Percentiles rank a stretch among this genome's conserved stretches.
Conservation (phyloP, 148 eudicot genomes). For the Nepenthes mirabilis region DNA sequence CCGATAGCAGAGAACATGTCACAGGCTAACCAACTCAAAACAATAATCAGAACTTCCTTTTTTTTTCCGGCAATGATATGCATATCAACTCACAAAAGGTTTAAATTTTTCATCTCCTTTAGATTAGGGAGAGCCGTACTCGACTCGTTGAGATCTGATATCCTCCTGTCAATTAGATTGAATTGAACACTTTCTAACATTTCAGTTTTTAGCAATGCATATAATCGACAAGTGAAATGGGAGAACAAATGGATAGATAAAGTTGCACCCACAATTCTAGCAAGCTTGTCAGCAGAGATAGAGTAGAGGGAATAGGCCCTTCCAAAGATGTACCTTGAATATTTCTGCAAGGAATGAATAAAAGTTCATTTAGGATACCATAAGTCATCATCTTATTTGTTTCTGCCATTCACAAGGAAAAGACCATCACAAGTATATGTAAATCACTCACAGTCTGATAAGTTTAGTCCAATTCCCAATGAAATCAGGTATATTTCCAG, state of each 20-base stretch:
- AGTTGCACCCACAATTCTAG: constrained; percentile 35
- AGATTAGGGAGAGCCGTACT: constrained; percentile 42
- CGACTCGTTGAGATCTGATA: constrained; percentile 46
- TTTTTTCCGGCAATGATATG: background rate
- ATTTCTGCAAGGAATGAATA: constrained; percentile 28
- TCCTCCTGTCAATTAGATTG: constrained; percentile 45
- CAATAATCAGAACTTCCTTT: background rate
- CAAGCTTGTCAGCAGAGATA: constrained; percentile 36
- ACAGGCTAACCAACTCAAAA: background rate
- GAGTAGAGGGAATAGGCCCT: constrained; percentile 68
- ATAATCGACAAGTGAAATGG: background rate
- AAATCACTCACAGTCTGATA: constrained; percentile 35
- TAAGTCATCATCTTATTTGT: background rate
- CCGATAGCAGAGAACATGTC: constrained; percentile 2
- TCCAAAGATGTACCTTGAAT: constrained; percentile 69
- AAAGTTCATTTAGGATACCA: background rate
- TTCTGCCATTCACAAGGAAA: background rate
- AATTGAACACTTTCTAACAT: constrained; percentile 1
- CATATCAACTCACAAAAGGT: constrained; percentile 34
- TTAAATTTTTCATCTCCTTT: constrained; percentile 18
- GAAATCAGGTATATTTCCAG: constrained; percentile 67
- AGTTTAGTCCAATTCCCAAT: constrained; percentile 57
- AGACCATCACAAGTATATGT: background rate
- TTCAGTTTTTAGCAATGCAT: background rate
- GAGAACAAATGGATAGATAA: background rate